Conservation (phyloP, 495 filamentous ascomycete genomes). For the Acidomyces sp. region DNA sequence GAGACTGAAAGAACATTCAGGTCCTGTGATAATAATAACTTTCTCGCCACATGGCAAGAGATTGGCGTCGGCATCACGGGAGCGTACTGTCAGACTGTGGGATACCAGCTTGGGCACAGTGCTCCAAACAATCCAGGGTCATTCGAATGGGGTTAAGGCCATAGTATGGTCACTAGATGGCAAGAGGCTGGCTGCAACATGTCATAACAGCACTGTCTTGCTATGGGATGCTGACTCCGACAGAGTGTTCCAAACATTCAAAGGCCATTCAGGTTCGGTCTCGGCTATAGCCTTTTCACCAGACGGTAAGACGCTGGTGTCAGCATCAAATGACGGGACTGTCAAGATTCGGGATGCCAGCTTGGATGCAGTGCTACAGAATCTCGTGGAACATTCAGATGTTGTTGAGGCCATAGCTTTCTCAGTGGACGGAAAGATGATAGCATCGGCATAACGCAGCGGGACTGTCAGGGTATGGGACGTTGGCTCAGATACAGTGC, state of each 20-base stretch:
- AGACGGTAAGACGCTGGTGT: not conserved
- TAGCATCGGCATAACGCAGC: not conserved
- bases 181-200: too few relatives aligned
- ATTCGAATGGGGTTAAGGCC: too few relatives aligned
- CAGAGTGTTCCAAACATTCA: not conserved
- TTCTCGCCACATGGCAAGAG: not conserved
- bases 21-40: not conserved
- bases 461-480: not conserved
- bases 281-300: not conserved
- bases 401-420: not conserved
- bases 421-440: not conserved
- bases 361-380: not conserved
- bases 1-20: not conserved
- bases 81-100: too few relatives aligned
- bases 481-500: not conserved
- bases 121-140: too few relatives aligned
- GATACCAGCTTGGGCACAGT: too few relatives aligned
- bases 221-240: not conserved
- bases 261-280: not conserved
- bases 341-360: not conserved
- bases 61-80: too few relatives aligned
- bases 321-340: not conserved
- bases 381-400: not conserved
- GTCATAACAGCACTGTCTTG: not conserved
- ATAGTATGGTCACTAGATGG: too few relatives aligned